A percentile compares a stretch with the other conserved stretches of the same genome.
Evolutionary conservation across 192 early-diverging fungal species (phyloP).

Genomic region (Coemansia sp.): DNA sequence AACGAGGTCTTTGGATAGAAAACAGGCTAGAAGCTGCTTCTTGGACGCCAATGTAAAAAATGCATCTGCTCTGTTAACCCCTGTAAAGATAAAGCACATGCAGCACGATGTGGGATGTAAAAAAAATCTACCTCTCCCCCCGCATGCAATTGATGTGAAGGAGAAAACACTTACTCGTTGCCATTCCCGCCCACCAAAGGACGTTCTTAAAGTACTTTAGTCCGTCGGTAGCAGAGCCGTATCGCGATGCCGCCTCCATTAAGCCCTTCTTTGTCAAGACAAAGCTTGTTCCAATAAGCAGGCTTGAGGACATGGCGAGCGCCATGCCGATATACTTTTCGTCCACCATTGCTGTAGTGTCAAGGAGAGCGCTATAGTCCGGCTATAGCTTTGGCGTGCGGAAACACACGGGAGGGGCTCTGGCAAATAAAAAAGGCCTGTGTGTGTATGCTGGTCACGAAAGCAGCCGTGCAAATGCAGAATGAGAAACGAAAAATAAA

Average conservation of each 20-base stretch:
- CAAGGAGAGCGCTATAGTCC: slow-evolving; percentile 7
- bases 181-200: slow-evolving; percentile 90
- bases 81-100: not conserved
- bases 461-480: slow-evolving; percentile 2
- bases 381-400: not conserved
- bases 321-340: slow-evolving; percentile 86
- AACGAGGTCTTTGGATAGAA: too few species aligned
- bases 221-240: slow-evolving; percentile 70
- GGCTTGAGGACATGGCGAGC: slow-evolving; percentile 81
- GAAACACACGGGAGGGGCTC: slow-evolving; percentile 5
- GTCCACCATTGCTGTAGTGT: slow-evolving; percentile 45
- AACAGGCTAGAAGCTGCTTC: too few species aligned
- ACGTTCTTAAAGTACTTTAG: slow-evolving; percentile 81
- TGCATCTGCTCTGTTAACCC: not conserved
- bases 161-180: slow-evolving; percentile 47
- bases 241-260: slow-evolving; percentile 68
- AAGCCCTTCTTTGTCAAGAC: slow-evolving; percentile 94
- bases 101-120: not conserved
- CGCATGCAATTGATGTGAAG: not conserved
- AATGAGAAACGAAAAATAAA: slow-evolving; percentile 13
- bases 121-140: not conserved
- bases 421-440: not conserved
- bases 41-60: too few species aligned
- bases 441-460: not conserved
- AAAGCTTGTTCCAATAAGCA: slow-evolving; percentile 90